Evolutionary conservation across 331 rosid genomes (phyloP).

Genomic region (Arachis monticola): DNA sequence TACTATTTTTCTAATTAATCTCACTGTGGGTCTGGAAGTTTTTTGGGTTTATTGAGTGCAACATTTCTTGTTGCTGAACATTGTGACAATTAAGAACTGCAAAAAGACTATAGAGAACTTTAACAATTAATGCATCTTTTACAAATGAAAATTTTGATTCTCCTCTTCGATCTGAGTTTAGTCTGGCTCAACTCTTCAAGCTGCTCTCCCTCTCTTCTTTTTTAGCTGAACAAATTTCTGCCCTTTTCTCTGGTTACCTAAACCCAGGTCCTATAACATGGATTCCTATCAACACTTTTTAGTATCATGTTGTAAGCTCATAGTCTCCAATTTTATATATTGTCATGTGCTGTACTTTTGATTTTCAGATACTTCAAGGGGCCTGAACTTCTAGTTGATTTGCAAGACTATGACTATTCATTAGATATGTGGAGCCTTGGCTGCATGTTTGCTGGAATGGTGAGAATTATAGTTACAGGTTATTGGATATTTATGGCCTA

Average conservation of each 20-base stretch:
- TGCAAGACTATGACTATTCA: conserved; percentile 93
- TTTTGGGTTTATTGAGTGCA: conserved; percentile 6
- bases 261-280: neutral
- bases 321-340: conserved; percentile 3
- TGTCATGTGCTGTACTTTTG: conserved; percentile 21
- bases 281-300: neutral
- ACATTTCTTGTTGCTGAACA: conserved; percentile 3
- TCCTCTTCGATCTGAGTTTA: conserved; percentile 9
- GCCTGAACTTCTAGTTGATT: conserved; percentile 90
- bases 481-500: conserved; percentile 17
- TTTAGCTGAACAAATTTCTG: neutral
- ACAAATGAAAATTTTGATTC: neutral
- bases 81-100: neutral
- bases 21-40: neutral
- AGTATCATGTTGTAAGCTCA: conserved; percentile 16
- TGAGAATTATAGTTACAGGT: conserved; percentile 41
- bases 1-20: neutral
- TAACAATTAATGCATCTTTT: neutral
- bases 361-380: conserved; percentile 86
- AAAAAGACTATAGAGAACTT: neutral
- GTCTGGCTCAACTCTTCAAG: neutral
- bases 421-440: conserved; percentile 99
- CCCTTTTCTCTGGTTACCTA: conserved; percentile 14
- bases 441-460: conserved; percentile 99
- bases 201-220: neutral